Base-by-base conservation (phyloP, 1,284 basidiomycete species). In the Chalciporus sp. region DNA sequence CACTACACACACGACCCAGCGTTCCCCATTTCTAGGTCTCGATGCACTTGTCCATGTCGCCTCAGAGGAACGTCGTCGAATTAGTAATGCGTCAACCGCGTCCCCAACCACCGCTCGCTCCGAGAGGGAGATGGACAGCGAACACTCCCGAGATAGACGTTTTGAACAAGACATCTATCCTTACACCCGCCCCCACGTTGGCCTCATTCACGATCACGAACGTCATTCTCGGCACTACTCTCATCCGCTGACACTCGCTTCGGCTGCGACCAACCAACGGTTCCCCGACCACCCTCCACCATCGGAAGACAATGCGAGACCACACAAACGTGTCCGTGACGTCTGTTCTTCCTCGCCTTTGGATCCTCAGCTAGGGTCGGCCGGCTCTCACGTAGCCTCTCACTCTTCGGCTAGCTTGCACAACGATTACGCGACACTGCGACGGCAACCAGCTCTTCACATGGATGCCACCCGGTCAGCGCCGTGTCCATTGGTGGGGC, bases 41-140 rank as follows among this genome's bases (percentile, higher is more conserved):
- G 81, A 84, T 47, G 79, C 79, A 0, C 74, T 84, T 50, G 81
- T 83, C 12, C 79, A 82, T 64, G 82, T 75, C 29, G 82, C 82
- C 1, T 77, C 77, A 0, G 76, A 80, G 58, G 82, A 83, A 57
- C 74, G 76, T 45, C 72, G 78, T 48, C 67, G 79, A 47, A 69
- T 82, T 37, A 41, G 50, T 31, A 55, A 55, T 12, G 46, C 41
- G 20, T 37, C 51, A 2, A 46, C 28, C 16, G 31, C 35, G 8
- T 51, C 35, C n/a, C 35, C 35, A 17, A 37, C 35, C 5, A 17
- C 35, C 7, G 35, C 35, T 37, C 35, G 35, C 7, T 37, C 35
- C 1, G n/a, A 16, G 47, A 48, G 12, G 28, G 27, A 20, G 17
- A 16, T 16, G 2, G 35, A 37, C 6, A 37, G n/a, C 8, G 35